phyloP scores from a whole-genome alignment of 495 filamentous ascomycete species.

The Acidomyces sp. region DNA sequence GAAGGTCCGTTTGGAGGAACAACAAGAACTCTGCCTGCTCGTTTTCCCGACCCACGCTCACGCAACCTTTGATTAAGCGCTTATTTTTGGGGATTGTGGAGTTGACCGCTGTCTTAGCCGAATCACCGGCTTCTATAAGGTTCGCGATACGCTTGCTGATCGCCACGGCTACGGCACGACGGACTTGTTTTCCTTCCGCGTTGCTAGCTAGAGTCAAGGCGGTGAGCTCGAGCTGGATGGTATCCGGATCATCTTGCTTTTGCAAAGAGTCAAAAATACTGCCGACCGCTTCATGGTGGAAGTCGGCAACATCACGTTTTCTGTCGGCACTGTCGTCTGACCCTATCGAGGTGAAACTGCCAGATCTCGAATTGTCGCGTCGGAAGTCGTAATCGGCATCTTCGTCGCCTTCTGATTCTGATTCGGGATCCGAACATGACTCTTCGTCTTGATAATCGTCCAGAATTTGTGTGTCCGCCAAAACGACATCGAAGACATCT shows the following conservation, averaged over 20 bases:
- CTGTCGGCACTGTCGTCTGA: slow-evolving; percentile 42
- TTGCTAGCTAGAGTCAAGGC: slow-evolving; percentile 77
- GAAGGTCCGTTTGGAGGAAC: slow-evolving; percentile 65
- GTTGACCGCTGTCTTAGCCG: slow-evolving; percentile 50
- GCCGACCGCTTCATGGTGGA: slow-evolving; percentile 75
- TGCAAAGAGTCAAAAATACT: slow-evolving; percentile 74
- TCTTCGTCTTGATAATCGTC: slow-evolving; percentile 52
- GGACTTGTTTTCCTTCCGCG: slow-evolving; percentile 75
- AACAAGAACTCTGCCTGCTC: slow-evolving; percentile 80
- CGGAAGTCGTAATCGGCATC: slow-evolving; percentile 11
- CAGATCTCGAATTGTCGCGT: slow-evolving; percentile 19
- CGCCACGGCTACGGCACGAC: slow-evolving; percentile 68
- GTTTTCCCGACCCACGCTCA: slow-evolving; percentile 44
- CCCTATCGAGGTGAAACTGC: slow-evolving; percentile 42
- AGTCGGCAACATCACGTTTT: slow-evolving; percentile 44
- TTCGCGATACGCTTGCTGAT: slow-evolving; percentile 71
- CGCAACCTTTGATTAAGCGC: slow-evolving; percentile 42
- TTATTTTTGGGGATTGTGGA: slow-evolving; percentile 44
- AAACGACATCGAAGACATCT: slow-evolving; percentile 21
- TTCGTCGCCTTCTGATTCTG: slow-evolving; percentile 35
- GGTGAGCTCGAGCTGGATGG: slow-evolving; percentile 80
- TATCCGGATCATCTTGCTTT: slow-evolving; percentile 61
- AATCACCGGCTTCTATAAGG: slow-evolving; percentile 44
- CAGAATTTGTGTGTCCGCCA: slow-evolving; percentile 51
- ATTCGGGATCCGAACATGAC: slow-evolving; percentile 65